Conservation (phyloP, 345 rosid genomes). For the Boechera retrofracta region DNA sequence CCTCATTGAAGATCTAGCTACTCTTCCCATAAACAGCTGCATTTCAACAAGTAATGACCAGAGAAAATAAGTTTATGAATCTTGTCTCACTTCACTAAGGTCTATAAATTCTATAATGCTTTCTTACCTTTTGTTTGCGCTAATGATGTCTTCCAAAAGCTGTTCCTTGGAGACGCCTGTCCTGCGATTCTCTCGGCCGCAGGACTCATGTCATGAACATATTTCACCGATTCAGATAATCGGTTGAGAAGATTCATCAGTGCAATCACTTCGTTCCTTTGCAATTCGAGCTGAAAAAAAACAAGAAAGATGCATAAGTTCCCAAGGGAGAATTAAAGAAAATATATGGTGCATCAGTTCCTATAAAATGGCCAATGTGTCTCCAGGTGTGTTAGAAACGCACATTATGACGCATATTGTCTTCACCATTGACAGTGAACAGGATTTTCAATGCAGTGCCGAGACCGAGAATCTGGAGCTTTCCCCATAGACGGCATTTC, state of each 20-base stretch:
- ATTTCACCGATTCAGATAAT: constrained; percentile 70
- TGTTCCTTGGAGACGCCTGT: constrained; percentile 30
- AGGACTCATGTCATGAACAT: constrained; percentile 64
- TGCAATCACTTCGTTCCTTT: constrained; percentile 81
- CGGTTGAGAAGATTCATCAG: constrained; percentile 74
- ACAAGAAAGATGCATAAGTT: background rate
- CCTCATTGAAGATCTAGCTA: constrained; percentile 5
- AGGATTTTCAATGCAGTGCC: constrained; percentile 94
- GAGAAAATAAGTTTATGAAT: background rate
- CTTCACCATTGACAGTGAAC: constrained; percentile 77
- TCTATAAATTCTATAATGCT: background rate
- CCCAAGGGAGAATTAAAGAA: background rate
- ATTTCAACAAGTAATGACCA: background rate
- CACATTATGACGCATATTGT: constrained; percentile 56
- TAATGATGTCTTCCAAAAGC: constrained; percentile 47
- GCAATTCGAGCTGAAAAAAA: constrained; percentile 64
- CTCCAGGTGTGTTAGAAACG: constrained; percentile 42
- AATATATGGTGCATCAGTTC: background rate
- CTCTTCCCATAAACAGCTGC: constrained; percentile 15
- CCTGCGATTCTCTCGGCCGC: constrained; percentile 48
- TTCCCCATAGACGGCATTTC: constrained; percentile 98
- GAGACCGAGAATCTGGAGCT: constrained; percentile 95
- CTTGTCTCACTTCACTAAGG: background rate
- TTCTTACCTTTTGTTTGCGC: constrained; percentile 36
- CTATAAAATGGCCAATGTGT: background rate